Conservation (phyloP, 352 stramenopile genomes). For the Phytophthora boehmeriae region DNA sequence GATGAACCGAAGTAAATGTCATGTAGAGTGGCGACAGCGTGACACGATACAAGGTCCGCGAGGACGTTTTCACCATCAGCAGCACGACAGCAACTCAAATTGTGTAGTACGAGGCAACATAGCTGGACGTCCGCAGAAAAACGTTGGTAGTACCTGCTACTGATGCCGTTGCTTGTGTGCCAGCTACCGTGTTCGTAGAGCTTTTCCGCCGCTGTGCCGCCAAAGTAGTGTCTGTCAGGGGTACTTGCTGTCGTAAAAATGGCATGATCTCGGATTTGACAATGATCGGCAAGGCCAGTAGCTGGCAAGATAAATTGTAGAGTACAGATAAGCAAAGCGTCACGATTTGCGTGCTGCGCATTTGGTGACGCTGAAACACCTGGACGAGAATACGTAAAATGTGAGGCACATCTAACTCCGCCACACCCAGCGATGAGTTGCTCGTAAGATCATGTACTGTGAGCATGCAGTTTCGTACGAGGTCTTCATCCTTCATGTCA, state of each 20-base stretch:
- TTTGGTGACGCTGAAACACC: conserved; percentile 62
- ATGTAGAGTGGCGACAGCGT: conserved; percentile 46
- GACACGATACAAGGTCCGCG: conserved; percentile 54
- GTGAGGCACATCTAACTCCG: conserved; percentile 64
- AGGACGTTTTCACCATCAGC: conserved; percentile 34
- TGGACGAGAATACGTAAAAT: conserved; percentile 71
- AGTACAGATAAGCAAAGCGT: conserved; percentile 72
- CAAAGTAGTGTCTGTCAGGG: conserved; percentile 21
- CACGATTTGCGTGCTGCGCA: conserved; percentile 50
- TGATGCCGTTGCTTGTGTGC: conserved; percentile 10
- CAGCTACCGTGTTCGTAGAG: neutral
- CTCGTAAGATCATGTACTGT: conserved; percentile 77
- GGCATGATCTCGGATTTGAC: conserved; percentile 59
- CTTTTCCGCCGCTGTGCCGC: conserved; percentile 19
- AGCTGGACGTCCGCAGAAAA: conserved; percentile 45
- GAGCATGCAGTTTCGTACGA: conserved; percentile 83
- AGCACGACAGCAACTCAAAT: conserved; percentile 58
- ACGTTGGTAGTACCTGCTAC: conserved; percentile 3
- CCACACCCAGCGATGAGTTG: conserved; percentile 54
- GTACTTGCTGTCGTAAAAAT: conserved; percentile 57
- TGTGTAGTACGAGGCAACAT: conserved; percentile 75
- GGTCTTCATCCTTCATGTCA: conserved; percentile 65
- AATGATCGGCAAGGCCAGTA: conserved; percentile 46
- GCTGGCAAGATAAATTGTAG: conserved; percentile 81
- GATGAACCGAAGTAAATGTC: conserved; percentile 55